phyloP scores from a whole-genome alignment of 768 basidiomycete genomes.

The Lentinula aciculospora region DNA sequence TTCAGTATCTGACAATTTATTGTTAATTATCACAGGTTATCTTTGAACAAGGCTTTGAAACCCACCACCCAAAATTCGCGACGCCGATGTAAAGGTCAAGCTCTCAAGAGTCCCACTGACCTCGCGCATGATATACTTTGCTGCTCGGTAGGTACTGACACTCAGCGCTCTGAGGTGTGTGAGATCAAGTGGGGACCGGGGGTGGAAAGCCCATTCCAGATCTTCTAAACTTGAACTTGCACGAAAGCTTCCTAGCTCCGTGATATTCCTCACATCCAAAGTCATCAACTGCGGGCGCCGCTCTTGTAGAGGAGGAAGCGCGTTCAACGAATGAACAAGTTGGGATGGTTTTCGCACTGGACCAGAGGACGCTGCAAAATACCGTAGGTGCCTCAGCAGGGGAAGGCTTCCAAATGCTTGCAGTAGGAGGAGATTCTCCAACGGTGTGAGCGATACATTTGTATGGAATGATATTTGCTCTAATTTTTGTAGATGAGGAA shows the following conservation, averaged over 20 bases:
- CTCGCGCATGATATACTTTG: background rate
- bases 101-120: background rate
- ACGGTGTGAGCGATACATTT: background rate
- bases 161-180: background rate
- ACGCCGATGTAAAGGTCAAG: conserved; percentile 3
- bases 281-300: background rate
- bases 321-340: background rate
- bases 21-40: background rate
- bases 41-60: background rate
- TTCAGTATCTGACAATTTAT: background rate
- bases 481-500: background rate
- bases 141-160: conserved; percentile 1
- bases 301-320: background rate
- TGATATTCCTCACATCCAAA: conserved; percentile 3
- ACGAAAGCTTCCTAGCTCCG: conserved; percentile 1
- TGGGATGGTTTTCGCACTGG: background rate
- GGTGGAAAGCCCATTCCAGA: conserved; percentile 3
- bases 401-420: background rate
- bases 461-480: background rate
- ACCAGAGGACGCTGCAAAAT: background rate
- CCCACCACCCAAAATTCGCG: conserved; percentile 1
- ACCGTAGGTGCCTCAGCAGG: background rate
- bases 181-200: conserved; percentile 1
- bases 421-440: background rate
- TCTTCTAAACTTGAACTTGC: background rate